Base-by-base conservation (phyloP, 306 rosid species). In the Quercus gilva region DNA sequence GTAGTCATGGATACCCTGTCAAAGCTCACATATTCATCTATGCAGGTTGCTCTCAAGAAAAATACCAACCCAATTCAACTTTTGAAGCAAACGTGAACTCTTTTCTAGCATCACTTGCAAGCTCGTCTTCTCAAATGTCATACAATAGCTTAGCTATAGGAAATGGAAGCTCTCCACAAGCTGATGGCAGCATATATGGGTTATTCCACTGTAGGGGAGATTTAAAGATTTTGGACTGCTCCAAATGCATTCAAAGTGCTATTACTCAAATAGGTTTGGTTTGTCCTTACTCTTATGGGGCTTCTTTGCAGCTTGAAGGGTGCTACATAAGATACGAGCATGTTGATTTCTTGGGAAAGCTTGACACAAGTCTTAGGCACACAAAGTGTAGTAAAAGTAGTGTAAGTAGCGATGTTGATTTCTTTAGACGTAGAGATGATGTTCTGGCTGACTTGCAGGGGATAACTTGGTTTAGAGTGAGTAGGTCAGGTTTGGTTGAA, bases 141-240 rank as follows among this genome's bases (percentile, higher is more conserved):
- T 94, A 86, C 84, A 74, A 89, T n/a, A 86, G 84, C 80, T 91
- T 89, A 52, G 80, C 92, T 0, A 25, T 89, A 1, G 95, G 91
- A 57, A 92, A 95, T 20, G 92, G 79, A 75, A 92, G 57, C 79
- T 84, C 90, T 20, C 35, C 89, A 1, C 23, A 71, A 0, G 49
- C 75, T 8, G 92, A 89, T 2, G 90, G 83, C 8, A 14, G 77
- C 29, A 37, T 92, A 0, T 94, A 71, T 33, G 97, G 94, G 2
- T 57, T 91, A 23, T 90, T 87, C 79, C 98, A 95, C 78, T 95
- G 96, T 72, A 80, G 95, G 75, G 97, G 96, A 1, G 99, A 95
- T 75, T 65, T 91, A 26, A 86, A 84, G 23, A 80, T 87, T 10
- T 61, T 56, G 6, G 97, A 92, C 18, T 92, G 98, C 83, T 78